phyloP scores from a whole-genome alignment of 139 green algal species.

The Bryopsis sp. region DNA sequence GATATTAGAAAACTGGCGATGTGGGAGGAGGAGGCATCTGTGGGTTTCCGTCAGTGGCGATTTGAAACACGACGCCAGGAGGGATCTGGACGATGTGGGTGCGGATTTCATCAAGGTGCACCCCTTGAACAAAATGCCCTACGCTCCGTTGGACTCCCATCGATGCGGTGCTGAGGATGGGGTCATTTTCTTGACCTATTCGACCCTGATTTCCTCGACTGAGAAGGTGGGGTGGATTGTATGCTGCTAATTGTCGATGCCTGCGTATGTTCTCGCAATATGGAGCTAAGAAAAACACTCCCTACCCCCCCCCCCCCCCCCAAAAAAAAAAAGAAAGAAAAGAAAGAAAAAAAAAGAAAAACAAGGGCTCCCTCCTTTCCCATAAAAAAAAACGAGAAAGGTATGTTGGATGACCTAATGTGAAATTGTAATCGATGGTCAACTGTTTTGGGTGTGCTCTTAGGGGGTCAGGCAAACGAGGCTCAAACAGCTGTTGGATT shows the following conservation, averaged over 20 bases:
- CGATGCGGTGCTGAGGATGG: constrained; percentile 20
- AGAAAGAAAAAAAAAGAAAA: too few relatives aligned
- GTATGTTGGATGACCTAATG: too few relatives aligned
- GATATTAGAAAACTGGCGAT: constrained; percentile 32
- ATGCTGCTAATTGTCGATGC: too few relatives aligned
- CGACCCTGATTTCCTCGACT: constrained; percentile 25
- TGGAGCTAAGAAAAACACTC: too few relatives aligned
- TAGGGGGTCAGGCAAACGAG: too few relatives aligned
- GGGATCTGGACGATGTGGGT: constrained; percentile 32
- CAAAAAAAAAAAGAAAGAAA: too few relatives aligned
- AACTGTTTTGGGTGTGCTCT: too few relatives aligned
- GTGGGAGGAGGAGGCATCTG: constrained; percentile 25
- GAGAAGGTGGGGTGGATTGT: constrained; percentile 18
- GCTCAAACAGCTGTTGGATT: constrained; percentile 61
- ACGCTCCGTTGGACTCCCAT: not conserved
- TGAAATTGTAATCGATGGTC: too few relatives aligned
- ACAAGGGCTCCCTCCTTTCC: too few relatives aligned
- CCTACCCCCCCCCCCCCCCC: too few relatives aligned
- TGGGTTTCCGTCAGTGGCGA: constrained; percentile 32
- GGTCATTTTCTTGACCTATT: constrained; percentile 34
- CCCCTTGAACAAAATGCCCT: constrained; percentile 29
- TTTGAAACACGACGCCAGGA: constrained; percentile 25
- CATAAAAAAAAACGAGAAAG: too few relatives aligned
- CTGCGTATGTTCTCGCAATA: too few relatives aligned
- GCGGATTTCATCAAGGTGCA: constrained; percentile 20